Percentiles rank a stretch among this genome's conserved stretches.
These are phyloP conservation scores for Albizia julibrissin DNA, from an alignment of 306 rosid species.

Conservation along the genomic window DNA sequence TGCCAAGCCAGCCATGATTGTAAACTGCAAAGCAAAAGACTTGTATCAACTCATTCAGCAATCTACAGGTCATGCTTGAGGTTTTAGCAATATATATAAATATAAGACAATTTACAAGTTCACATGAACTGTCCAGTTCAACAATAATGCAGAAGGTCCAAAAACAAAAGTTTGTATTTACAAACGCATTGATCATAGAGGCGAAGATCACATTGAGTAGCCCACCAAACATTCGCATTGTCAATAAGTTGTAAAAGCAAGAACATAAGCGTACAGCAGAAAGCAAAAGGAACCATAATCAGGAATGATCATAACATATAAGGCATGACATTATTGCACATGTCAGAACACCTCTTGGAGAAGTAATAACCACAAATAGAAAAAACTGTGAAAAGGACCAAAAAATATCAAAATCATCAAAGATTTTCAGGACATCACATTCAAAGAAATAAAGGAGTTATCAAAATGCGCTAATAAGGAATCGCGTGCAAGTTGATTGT, in stretches of 20 bases:
- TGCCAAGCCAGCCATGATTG: conserved; percentile 59
- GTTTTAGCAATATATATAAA: not conserved
- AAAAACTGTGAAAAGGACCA: not conserved
- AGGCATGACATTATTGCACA: not conserved
- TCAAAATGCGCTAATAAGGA: not conserved
- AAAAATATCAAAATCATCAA: not conserved
- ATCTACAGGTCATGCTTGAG: not conserved
- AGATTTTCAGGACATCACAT: not conserved
- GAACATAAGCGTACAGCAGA: conserved; percentile 3
- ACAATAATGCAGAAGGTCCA: not conserved
- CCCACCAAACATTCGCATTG: not conserved
- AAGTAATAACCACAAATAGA: not conserved
- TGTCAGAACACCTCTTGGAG: not conserved
- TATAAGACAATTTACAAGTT: not conserved
- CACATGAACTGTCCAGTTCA: not conserved
- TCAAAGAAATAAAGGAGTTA: not conserved
- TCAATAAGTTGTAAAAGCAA: not conserved
- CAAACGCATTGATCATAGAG: not conserved
- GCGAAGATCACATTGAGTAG: not conserved
- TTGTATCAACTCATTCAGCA: conserved; percentile 1
- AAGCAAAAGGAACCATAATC: not conserved
- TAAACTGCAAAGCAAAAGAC: conserved; percentile 21
- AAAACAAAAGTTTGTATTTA: not conserved
- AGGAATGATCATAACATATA: not conserved
- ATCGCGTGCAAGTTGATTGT: not conserved